Evolutionary conservation across 805 yeast genomes (phyloP), one percentile per base, ranked within the genome.

Genomic region (Hanseniaspora lachancei): DNA sequence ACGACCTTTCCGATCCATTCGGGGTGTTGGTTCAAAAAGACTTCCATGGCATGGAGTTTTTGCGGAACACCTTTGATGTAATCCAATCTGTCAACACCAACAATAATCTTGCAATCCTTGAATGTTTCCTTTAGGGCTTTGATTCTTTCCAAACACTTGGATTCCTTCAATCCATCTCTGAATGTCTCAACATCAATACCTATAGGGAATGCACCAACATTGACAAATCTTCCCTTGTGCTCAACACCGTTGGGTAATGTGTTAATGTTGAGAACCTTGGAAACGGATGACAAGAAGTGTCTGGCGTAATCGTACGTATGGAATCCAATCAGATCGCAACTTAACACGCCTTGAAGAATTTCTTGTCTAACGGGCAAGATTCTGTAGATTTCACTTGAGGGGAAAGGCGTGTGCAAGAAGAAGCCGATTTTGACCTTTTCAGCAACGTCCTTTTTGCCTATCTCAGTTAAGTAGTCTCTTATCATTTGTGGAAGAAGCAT

Each of bases 241-340:
- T 84, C 83, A 20, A 93, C 86, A 20, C 97, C 96, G 60, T 89
- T 89, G 3, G 98, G 98, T 58, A 85, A 74, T 0, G 97, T 89
- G 51, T 82, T 83, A 8, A 89, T 80, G 58, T 86, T 78, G 54
- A 93, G 76, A 20, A 93, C 85, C 57, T 95, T 76, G 58, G 89
- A 82, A 12, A 93, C 95, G 0, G 95, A 82, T 20, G 95, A 84
- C 54, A 95, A 70, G 70, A 95, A 93, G 73, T 93, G 99, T 62
- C 98, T 77, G 13, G 96, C 97, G 65, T 93, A 93, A 68, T 93
- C 99, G 68, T 93, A 95, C n/a, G 98, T 93, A 69, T 93, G 99
- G 77, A 93, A 93, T 0, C 99, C 99, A 64, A 93, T 81, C 63
- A 95, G 75, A 67, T 93, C 95, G 71, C 97, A 91, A 63, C 93